Base-by-base conservation (phyloP, 73 alveolate species). In the Durusdinium trenchii region DNA sequence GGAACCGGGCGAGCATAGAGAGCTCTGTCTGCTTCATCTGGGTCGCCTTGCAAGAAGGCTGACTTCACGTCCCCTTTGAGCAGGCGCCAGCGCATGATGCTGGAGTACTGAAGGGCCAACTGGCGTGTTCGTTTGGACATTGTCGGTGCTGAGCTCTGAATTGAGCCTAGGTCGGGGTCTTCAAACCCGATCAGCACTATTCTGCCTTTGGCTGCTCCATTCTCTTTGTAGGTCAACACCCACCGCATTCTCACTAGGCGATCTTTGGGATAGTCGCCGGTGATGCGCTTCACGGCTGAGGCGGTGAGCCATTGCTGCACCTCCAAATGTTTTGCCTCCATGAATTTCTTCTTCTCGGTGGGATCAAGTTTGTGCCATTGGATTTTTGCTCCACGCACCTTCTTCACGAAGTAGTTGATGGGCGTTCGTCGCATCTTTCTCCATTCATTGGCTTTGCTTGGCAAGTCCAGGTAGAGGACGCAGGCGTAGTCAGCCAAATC, bases 111-210 rank as follows among this genome's bases (percentile, higher is more conserved):
- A 1, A 85, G 61, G 23, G 50, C 40, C 4, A 54, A 3, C 32
- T 85, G 76, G 1, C 95, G 78, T 6, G 95, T 85, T 43, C 95
- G 57, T 6, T 50, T 54, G 61, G 46, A 16, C 95, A 85, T 85
- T 1, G 95, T 85, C 9, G 95, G 95, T 30, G 81, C 54, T 1
- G 81, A 40, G 6, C 81, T 18, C 10, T 2, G 12, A 0, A 85
- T n/a, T 5, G 60, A 2, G 2, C 5, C 62, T 3, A 85, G n/a
- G 20, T 85, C 79, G 35, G 95, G 95, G 48, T 85, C 95, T 14
- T 85, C 61, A 40, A 38, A 85, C 45, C 95, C 95, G 42, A 85
- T 85, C 61, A 85, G 45, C 35, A 85, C 95, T 6, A 85, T 85
- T 9, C 95, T 54, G 0, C 45, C 95, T 43, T 85, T 85, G 12